A percentile compares a stretch with the other conserved stretches of the same genome.
These are phyloP conservation scores for Rubus idaeus DNA, from an alignment of 306 rosid species.

Conservation along the genomic window DNA sequence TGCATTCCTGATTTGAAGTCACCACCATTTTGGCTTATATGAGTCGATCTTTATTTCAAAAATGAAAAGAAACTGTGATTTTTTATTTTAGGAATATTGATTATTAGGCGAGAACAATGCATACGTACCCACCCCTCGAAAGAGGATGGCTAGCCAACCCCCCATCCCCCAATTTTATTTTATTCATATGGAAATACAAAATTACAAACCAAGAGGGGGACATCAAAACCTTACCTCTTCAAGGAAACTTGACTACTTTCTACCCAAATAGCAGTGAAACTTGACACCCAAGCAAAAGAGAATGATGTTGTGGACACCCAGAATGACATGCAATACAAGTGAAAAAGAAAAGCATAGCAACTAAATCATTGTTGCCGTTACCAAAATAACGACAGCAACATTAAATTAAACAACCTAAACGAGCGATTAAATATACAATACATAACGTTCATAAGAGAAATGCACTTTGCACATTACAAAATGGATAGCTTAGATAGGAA, in stretches of 20 bases:
- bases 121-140: background rate
- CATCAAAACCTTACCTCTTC: background rate
- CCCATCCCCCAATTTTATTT: background rate
- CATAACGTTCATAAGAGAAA: too few relatives aligned
- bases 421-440: too few relatives aligned
- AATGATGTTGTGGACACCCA: background rate
- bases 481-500: background rate
- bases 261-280: background rate
- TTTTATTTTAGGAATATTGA: too few relatives aligned
- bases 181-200: background rate
- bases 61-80: too few relatives aligned
- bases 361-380: background rate
- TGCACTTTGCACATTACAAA: background rate
- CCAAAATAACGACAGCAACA: background rate
- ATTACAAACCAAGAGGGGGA: slow-evolving; percentile 1
- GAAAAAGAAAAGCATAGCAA: background rate
- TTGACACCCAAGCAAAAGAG: background rate
- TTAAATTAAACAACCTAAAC: too few relatives aligned
- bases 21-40: too few relatives aligned
- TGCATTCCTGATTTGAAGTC: background rate
- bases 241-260: background rate
- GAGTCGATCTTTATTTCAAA: too few relatives aligned
- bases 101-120: too few relatives aligned
- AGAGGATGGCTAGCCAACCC: background rate
- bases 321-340: background rate